Base-by-base conservation (phyloP, 805 yeast genomes). In the Barnettozyma californica region DNA sequence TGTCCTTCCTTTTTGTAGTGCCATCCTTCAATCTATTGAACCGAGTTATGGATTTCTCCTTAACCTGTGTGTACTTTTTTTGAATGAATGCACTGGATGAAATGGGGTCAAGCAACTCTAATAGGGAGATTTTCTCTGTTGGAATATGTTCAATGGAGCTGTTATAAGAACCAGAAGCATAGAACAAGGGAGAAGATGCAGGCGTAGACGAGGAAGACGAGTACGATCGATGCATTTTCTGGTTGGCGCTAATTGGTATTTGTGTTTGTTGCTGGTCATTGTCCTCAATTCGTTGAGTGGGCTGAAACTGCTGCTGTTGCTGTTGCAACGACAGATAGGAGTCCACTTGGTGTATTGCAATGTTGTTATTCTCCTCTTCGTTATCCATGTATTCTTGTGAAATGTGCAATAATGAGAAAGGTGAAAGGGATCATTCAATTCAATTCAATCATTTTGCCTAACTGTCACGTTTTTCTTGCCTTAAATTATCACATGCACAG, bases 71-170 rank as follows among this genome's bases (percentile, higher is more conserved):
- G 45, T 63, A 62, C 35, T 51, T 52, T 47, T 57, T 62, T 2
- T 63, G 56, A 18, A 47, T 47, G 3, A 64, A 45, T 9, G 58
- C 43, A 9, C 49, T 45, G 16, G 58, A 58, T 8, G 61, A 57
- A 50, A 59, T 53, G 1, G 68, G 68, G 34, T 63, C 67, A 41
- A 65, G 43, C 10, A 65, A 37, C 41, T 64, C 66, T 14, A 64
- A 46, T 4, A 65, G 49, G 1, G 61, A 53, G 26, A 63, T 52
- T 23, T 54, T 52, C 11, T 64, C 68, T 10, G 53, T 51, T 4
- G 64, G 59, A 7, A 59, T 46, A 21, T 44, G 47, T 5, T 60
- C 63, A 9, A 52, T 42, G 0, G 61, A 57, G 18, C 47, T 45
- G 16, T 48, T 36, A 27, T 53, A 55, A n/a, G 47, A 36, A 1